Evolutionary conservation across 768 basidiomycete species (phyloP), one percentile per base, ranked within the genome.

Genomic region (Mycena rosella): DNA sequence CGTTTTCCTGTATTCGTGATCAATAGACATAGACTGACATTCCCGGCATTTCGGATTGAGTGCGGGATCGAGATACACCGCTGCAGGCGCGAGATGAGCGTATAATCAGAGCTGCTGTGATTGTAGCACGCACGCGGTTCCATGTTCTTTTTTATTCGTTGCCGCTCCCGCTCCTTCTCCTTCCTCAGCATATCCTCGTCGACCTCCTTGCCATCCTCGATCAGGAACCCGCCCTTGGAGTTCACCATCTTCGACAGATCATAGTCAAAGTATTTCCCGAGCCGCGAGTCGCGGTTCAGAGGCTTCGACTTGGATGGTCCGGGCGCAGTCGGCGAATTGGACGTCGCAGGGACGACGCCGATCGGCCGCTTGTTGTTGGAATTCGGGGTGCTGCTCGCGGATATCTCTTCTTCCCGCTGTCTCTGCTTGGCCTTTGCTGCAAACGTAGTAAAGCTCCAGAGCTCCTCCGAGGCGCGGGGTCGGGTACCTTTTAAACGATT

Each of bases 231-330:
- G 56, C 97, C 98, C 77, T 96, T 93, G 9, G 96, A 92, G 78
- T 99, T 98, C 75, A 96, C 91, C 90, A 98, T 94, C 84, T 98
- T 98, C 15, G 93, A 93, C 17, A 98, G 79, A 78, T 98, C 96
- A 88, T 98, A 99, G 71, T 99, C 97, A 71, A 97, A 97, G 81
- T 98, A 98, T 53, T 89, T 94, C 29, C 95, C 97, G 14, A 96
- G 83, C 36, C 93, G 87, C 15, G 90, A 86, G 72, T 96, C 93
- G 9, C 92, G 88, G 74, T 88, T 88, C 60, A 95, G 80, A 60
- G 86, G 83, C 61, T 84, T 81, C 1, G 83, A 73, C 27, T 83
- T 83, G 17, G 83, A 84, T 0, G 82, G 82, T 0, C 86, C 87
- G 13, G 84, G 82, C 0, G 80, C 84, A 5, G 92, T 91, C 2